A percentile compares a stretch with the other conserved stretches of the same genome.
phyloP scores from a whole-genome alignment of 345 rosid species.

The Microthlaspi erraticum region DNA sequence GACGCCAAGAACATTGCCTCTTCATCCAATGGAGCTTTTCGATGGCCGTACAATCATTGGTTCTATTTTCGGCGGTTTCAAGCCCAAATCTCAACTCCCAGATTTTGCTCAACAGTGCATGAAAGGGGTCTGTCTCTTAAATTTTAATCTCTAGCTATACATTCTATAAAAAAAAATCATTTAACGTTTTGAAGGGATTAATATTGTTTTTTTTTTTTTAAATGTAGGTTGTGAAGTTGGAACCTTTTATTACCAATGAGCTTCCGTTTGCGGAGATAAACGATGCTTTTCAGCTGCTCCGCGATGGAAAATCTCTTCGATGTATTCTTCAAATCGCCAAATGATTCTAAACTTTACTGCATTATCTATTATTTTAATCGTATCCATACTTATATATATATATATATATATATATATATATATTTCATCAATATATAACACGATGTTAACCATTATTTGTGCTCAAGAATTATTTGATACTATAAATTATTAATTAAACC shows the following conservation, averaged over 20 bases:
- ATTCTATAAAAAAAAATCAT: not conserved
- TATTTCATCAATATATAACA: constrained; percentile 6
- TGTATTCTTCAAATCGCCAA: constrained; percentile 41
- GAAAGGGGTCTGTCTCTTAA: constrained; percentile 29
- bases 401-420: not conserved
- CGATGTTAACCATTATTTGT: constrained; percentile 9
- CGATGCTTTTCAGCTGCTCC: constrained; percentile 46
- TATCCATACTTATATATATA: too few species aligned
- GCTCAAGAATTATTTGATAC: not conserved
- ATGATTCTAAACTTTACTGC: constrained; percentile 29
- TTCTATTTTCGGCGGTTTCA: constrained; percentile 42
- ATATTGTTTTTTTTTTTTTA: not conserved
- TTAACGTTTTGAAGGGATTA: not conserved
- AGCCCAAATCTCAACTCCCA: constrained; percentile 42
- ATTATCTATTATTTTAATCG: not conserved
- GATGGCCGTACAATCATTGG: constrained; percentile 40
- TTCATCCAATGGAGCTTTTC: constrained; percentile 46
- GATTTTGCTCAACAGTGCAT: constrained; percentile 41
- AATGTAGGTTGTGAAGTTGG: constrained; percentile 41
- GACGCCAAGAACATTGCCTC: constrained; percentile 42
- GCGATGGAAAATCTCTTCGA: constrained; percentile 45
- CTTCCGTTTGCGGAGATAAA: constrained; percentile 42
- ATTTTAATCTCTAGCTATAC: not conserved
- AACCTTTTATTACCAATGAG: constrained; percentile 43
- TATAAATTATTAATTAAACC: not conserved